Percentiles rank a stretch among this genome's conserved stretches.
phyloP scores from a whole-genome alignment of 1,284 basidiomycete genomes.

The Ustilago trichophora region DNA sequence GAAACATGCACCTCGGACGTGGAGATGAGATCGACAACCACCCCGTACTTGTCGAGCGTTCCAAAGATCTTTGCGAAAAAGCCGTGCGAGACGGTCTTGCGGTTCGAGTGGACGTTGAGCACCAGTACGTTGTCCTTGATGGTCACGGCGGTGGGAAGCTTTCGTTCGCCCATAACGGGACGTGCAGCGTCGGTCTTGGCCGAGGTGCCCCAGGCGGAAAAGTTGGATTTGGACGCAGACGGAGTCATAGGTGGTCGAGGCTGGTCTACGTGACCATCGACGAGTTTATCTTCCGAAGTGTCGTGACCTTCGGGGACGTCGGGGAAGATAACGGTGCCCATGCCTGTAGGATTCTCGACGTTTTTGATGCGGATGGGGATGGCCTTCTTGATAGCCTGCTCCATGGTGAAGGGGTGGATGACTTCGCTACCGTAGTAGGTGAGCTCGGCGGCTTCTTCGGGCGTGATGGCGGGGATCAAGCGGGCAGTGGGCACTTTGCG shows the following conservation, averaged over 20 bases:
- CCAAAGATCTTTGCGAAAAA: conserved; percentile 95
- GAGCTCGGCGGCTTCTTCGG: conserved; percentile 96
- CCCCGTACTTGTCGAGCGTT: conserved; percentile 87
- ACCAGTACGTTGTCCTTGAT: conserved; percentile 96
- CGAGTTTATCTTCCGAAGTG: conserved; percentile 39
- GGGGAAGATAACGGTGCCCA: conserved; percentile 93
- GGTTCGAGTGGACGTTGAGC: conserved; percentile 93
- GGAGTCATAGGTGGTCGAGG: conserved; percentile 50
- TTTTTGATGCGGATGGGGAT: conserved; percentile 99
- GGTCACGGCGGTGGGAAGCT: conserved; percentile 92
- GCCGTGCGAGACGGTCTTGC: conserved; percentile 95
- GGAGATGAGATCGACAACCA: conserved; percentile 95
- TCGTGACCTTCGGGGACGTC: conserved; percentile 69
- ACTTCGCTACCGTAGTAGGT: conserved; percentile 99
- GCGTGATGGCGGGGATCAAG: conserved; percentile 91
- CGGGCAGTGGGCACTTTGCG: conserved; percentile 92
- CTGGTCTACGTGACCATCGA: conserved; percentile 60
- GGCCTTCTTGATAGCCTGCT: conserved; percentile 88
- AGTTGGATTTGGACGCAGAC: conserved; percentile 18
- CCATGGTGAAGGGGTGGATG: conserved; percentile 99
- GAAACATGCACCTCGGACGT: conserved; percentile 97
- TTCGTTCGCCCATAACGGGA: conserved; percentile 64
- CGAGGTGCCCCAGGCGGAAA: conserved; percentile 33
- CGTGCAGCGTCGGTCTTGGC: conserved; percentile 1
- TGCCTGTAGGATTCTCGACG: conserved; percentile 87